Evolutionary conservation across 2,329 filamentous ascomycete species (phyloP).

Genomic region (Stagonosporopsis rhizophila): DNA sequence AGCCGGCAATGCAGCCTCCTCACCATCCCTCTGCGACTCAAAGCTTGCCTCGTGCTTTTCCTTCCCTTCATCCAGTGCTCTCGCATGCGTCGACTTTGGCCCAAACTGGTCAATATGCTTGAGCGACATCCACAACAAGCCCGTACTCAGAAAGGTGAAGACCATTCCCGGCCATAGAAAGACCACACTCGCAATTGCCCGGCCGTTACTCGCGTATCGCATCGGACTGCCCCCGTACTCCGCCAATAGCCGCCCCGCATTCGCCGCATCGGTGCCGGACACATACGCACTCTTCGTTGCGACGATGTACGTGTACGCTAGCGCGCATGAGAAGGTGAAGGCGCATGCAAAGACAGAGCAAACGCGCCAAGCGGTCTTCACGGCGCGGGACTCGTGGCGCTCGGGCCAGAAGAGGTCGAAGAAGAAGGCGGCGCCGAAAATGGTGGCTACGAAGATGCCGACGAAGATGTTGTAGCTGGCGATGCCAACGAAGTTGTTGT

Average conservation of each 20-base stretch:
- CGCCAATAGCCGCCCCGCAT: constrained; percentile 44
- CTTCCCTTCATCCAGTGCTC: constrained; percentile 22
- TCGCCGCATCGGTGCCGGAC: constrained; percentile 48
- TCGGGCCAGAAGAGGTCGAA: constrained; percentile 69
- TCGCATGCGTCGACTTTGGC: constrained; percentile 50
- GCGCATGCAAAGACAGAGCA: constrained; percentile 58
- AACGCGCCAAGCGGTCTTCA: constrained; percentile 63
- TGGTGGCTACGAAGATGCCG: constrained; percentile 63
- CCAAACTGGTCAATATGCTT: constrained; percentile 49
- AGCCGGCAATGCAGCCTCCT: neutral
- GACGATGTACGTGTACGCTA: constrained; percentile 61
- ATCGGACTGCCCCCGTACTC: constrained; percentile 49
- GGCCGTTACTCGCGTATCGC: constrained; percentile 58
- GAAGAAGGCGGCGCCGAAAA: constrained; percentile 67
- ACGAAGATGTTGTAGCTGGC: constrained; percentile 66
- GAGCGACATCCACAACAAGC: constrained; percentile 50
- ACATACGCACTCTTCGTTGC: constrained; percentile 56
- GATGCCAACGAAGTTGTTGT: constrained; percentile 63
- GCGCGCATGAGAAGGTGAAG: constrained; percentile 56
- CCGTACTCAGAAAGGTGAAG: constrained; percentile 55
- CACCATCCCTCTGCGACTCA: neutral
- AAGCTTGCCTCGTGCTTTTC: constrained; percentile 8
- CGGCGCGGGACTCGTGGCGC: constrained; percentile 56
- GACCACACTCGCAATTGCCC: constrained; percentile 60
- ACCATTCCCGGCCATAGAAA: constrained; percentile 62